Percentiles rank a stretch among this genome's conserved stretches.
These are phyloP conservation scores for Hortaea werneckii DNA, from an alignment of 2,329 filamentous ascomycete species.

Conservation along the genomic window DNA sequence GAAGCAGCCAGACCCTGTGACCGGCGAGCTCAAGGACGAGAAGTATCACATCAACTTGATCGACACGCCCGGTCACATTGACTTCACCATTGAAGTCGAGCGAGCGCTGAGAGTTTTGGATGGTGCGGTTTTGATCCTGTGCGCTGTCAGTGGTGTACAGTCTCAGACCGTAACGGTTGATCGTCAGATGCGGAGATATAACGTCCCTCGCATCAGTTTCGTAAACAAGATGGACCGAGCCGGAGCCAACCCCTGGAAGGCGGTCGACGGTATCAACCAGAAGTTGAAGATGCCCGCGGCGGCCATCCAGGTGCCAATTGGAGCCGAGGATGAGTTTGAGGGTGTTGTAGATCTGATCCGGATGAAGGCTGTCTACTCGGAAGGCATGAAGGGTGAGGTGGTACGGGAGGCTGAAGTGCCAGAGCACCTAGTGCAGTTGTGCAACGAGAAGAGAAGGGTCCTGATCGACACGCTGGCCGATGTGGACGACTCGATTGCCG, in stretches of 20 bases:
- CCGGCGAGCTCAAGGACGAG: slow-evolving; percentile 68
- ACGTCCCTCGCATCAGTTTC: slow-evolving; percentile 89
- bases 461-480: slow-evolving; percentile 93
- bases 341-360: slow-evolving; percentile 87
- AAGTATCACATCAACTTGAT: slow-evolving; percentile 98
- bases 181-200: slow-evolving; percentile 96
- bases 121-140: slow-evolving; percentile 96
- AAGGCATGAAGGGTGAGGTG: slow-evolving; percentile 66
- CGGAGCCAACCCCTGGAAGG: slow-evolving; percentile 96
- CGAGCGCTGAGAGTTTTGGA: slow-evolving; percentile 88
- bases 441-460: slow-evolving; percentile 69
- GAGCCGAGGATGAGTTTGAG: slow-evolving; percentile 79
- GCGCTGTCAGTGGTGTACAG: slow-evolving; percentile 93
- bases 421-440: slow-evolving; percentile 63
- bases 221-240: slow-evolving; percentile 99
- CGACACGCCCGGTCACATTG: slow-evolving; percentile 95
- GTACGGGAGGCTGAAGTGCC: slow-evolving; percentile 75
- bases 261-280: slow-evolving; percentile 91
- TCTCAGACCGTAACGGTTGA: slow-evolving; percentile 97
- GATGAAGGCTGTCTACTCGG: slow-evolving; percentile 90
- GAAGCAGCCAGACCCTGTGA: slow-evolving; percentile 37
- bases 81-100: slow-evolving; percentile 98
- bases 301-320: slow-evolving; percentile 89
- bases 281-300: slow-evolving; percentile 91
- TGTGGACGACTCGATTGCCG: slow-evolving; percentile 94